Evolutionary conservation across 2,329 filamentous ascomycete species (phyloP).

Genomic region (Pseudofabraea citricarpa): DNA sequence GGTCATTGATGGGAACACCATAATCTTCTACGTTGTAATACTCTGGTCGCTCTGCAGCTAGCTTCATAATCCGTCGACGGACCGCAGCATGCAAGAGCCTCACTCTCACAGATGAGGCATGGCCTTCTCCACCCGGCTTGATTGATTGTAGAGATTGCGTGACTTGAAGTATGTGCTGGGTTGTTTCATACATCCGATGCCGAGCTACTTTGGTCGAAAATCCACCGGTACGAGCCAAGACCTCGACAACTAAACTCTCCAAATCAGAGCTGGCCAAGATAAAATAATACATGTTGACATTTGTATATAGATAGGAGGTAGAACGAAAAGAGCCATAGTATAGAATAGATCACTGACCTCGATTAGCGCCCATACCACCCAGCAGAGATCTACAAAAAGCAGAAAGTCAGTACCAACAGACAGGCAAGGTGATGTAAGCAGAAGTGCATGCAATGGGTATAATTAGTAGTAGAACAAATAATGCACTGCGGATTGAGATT

Average conservation of each 20-base stretch:
- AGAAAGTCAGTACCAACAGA: not conserved
- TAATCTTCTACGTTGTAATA: constrained; percentile 57
- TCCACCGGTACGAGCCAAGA: constrained; percentile 67
- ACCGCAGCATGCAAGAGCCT: constrained; percentile 66
- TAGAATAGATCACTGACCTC: no score
- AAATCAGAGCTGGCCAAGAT: no score
- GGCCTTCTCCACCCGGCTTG: constrained; percentile 62
- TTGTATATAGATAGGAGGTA: no score
- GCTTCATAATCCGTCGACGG: constrained; percentile 56
- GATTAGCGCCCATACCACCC: constrained; percentile 66
- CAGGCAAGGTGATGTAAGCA: not conserved
- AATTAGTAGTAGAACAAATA: no score
- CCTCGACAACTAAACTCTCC: constrained; percentile 77
- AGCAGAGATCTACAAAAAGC: constrained; percentile 55
- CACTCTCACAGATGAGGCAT: constrained; percentile 60
- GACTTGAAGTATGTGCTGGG: constrained; percentile 70
- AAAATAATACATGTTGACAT: no score
- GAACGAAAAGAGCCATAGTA: no score
- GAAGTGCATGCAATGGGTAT: no score
- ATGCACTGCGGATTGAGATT: no score
- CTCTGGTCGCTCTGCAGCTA: constrained; percentile 47
- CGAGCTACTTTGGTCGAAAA: constrained; percentile 65
- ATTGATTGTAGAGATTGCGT: constrained; percentile 60
- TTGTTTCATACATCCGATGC: constrained; percentile 65
- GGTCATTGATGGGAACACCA: constrained; percentile 69